Evolutionary conservation across 2,329 filamentous ascomycete species (phyloP), one percentile per base, ranked within the genome.

Genomic region (Dryadomyces sulphureus): DNA sequence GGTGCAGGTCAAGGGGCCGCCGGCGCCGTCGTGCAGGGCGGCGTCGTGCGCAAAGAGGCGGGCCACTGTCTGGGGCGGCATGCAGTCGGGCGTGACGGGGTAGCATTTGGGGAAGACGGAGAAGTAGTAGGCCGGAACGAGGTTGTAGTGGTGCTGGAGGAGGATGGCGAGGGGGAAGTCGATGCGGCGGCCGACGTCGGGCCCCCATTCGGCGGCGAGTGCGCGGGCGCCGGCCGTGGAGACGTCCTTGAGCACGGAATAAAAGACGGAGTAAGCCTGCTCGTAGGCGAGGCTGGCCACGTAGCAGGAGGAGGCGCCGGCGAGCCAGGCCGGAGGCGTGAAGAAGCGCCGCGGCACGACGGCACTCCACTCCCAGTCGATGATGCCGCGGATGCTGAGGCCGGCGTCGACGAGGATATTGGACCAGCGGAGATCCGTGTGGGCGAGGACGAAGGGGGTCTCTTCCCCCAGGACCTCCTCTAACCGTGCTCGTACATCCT

Each of bases 311-410:
- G 45, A 42, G 20, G 32, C 21, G 0, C 51, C 53, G 22, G 52
- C 50, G 8, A 55, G 50, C 51, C 51, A 52, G 35, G 41, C 36
- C 12, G 51, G 51, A 27, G 51, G 51, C 22, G 42, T 8, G 22
- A 51, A 47, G 24, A 49, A 47, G 25, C 42, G 46, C 27, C 34
- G 34, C 14, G 51, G 51, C 19, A 52, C 45, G 20, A 38, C 47
- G 20, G 43, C 38, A 20, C 52, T 14, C 39, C 53, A 59, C 45
- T 58, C 56, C 57, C 56, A 58, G 45, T 57, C 57, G 42, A 57
- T 53, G 19, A 58, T 52, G n/a, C 49, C 53, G 16, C 43, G 47
- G 17, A 59, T 54, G 3, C 39, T 45, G 2, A 56, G 25, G 7
- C 52, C 38, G 1, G 52, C 45, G 22, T 58, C 53, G 12, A 59